Conservation (phyloP, 768 basidiomycete species). For the Suillus weaverae region DNA sequence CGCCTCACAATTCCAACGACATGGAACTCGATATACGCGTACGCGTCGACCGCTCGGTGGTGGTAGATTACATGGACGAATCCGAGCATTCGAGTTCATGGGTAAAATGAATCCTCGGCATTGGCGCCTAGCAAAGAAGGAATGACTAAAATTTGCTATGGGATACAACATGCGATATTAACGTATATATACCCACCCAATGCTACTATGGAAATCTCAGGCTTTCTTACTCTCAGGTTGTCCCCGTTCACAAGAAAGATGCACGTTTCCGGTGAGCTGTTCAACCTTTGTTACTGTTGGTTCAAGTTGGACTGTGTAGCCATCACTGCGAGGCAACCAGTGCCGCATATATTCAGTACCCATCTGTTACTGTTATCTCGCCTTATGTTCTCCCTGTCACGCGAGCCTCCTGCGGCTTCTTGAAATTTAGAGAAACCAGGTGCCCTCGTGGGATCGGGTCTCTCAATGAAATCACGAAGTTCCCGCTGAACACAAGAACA, state of each 20-base stretch:
- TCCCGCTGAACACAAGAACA: background rate
- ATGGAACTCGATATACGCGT: slow-evolving; percentile 32
- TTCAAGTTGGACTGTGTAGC: background rate
- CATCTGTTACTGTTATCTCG: background rate
- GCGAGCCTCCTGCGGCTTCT: background rate
- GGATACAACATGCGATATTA: background rate
- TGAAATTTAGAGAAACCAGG: background rate
- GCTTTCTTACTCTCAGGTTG: background rate
- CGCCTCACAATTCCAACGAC: slow-evolving; percentile 13
- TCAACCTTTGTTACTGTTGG: background rate
- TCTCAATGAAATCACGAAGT: background rate
- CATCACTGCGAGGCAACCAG: background rate
- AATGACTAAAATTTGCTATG: background rate
- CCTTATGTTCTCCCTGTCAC: background rate
- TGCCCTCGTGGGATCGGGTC: background rate
- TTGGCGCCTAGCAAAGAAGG: background rate
- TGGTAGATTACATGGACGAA: slow-evolving; percentile 23
- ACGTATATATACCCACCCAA: background rate
- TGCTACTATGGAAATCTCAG: background rate
- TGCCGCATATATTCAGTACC: no score
- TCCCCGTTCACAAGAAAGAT: background rate
- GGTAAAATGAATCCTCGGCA: slow-evolving; percentile 10
- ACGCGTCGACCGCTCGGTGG: slow-evolving; percentile 30
- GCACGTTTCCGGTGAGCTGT: background rate
- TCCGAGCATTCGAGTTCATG: slow-evolving; percentile 16